Conservation (phyloP, 176 grass and related monocot genomes). For the Areca catechu region DNA sequence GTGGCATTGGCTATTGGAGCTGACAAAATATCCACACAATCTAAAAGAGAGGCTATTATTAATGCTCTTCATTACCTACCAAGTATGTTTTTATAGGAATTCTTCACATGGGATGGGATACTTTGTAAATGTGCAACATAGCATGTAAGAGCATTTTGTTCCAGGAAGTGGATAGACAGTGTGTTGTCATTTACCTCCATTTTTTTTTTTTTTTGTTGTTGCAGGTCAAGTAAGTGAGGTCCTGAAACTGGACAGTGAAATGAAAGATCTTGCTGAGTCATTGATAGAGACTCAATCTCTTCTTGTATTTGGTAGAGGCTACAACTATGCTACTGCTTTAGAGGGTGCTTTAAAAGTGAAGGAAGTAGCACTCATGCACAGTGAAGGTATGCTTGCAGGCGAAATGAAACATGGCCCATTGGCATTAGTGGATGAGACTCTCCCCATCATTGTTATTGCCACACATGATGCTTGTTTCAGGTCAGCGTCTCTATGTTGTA, state of each 20-base stretch:
- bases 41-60: constrained; percentile 62
- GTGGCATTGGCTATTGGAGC: constrained; percentile 91
- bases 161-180: too few species aligned
- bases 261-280: constrained; percentile 80
- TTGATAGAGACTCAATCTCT: constrained; percentile 62
- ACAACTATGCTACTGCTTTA: constrained; percentile 86
- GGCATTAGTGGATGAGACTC: constrained; percentile 84
- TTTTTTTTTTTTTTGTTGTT: not conserved
- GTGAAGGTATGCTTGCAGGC: constrained; percentile 91
- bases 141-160: too few species aligned
- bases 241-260: constrained; percentile 79
- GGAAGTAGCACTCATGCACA: constrained; percentile 89
- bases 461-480: constrained; percentile 72
- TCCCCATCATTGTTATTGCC: constrained; percentile 85
- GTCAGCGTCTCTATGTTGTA: constrained; percentile 16
- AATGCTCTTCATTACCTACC: constrained; percentile 51
- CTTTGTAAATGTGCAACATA: too few species aligned
- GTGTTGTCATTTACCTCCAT: too few species aligned
- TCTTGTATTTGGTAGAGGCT: constrained; percentile 83
- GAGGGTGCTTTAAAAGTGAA: constrained; percentile 94
- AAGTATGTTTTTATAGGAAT: constrained; percentile 29
- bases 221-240: constrained; percentile 56
- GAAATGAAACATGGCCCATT: constrained; percentile 97
- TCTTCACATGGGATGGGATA: too few species aligned
- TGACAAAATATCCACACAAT: constrained; percentile 81